Percentiles rank a stretch among this genome's conserved stretches.
Conservation (phyloP, 108 stramenopile species). For the Epipyxis sp. region DNA sequence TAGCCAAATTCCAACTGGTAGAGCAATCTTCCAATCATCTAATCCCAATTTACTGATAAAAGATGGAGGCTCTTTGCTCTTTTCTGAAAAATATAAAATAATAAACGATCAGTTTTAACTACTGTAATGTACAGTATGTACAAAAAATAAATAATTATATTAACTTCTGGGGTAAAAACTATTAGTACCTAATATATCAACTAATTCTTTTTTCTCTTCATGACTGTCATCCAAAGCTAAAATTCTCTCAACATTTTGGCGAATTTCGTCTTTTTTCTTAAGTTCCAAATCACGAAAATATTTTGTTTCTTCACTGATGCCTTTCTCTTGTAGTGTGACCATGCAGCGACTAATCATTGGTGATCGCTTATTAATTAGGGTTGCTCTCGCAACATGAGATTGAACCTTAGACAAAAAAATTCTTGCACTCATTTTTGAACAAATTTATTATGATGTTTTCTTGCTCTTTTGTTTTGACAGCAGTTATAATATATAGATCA, state of each 20-base stretch:
- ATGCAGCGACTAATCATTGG: no score
- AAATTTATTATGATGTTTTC: no score
- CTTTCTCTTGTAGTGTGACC: no score
- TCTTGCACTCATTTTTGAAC: no score
- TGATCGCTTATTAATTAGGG: no score
- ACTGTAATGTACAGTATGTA: no score
- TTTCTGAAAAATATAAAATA: constrained; percentile 1
- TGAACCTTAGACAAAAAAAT: no score
- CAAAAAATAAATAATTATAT: neutral
- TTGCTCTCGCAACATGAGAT: no score
- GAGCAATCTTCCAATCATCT: constrained; percentile 29
- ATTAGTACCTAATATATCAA: neutral
- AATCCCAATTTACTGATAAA: neutral
- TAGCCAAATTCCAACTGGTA: constrained; percentile 22
- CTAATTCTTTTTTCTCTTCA: constrained; percentile 3
- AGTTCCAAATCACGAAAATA: neutral
- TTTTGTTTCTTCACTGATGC: neutral
- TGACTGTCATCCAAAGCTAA: neutral
- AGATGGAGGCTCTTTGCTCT: neutral
- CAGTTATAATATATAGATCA: no score
- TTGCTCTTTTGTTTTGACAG: no score
- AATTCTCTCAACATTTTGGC: neutral
- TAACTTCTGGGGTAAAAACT: neutral
- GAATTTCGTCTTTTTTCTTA: neutral
- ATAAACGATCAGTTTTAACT: neutral